These are phyloP conservation scores for Geotrichum europaeum DNA, from an alignment of 1,139 yeast species.

Conservation along the genomic window DNA sequence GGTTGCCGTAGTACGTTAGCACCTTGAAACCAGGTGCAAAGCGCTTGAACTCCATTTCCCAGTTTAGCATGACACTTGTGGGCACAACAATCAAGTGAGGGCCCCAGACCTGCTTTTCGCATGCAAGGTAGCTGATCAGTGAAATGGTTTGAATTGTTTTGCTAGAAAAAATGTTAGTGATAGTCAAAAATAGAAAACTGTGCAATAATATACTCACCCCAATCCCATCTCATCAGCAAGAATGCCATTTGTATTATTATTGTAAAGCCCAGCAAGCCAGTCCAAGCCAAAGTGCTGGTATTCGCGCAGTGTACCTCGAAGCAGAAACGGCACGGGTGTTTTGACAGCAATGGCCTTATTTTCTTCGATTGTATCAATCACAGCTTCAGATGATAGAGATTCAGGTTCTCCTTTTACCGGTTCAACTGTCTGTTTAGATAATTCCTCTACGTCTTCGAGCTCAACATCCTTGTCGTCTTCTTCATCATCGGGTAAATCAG, in stretches of 20 bases:
- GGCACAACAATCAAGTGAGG: conserved; percentile 97
- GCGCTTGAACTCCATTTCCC: conserved; percentile 99
- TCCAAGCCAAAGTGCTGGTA: conserved; percentile 95
- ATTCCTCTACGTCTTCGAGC: conserved; percentile 23
- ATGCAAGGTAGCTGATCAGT: conserved; percentile 77
- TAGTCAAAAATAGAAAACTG: conserved; percentile 19
- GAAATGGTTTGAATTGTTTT: conserved; percentile 96
- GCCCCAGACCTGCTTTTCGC: conserved; percentile 94
- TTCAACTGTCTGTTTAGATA: conserved; percentile 8
- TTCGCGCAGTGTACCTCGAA: conserved; percentile 78
- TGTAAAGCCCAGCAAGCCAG: conserved; percentile 93
- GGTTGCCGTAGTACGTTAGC: conserved; percentile 94
- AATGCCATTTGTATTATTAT: conserved; percentile 90
- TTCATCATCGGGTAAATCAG: conserved; percentile 23
- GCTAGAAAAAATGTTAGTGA: background rate
- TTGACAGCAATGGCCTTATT: conserved; percentile 12
- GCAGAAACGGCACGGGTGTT: conserved; percentile 37
- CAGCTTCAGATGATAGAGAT: conserved; percentile 5
- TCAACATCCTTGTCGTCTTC: conserved; percentile 23
- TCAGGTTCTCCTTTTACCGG: conserved; percentile 9
- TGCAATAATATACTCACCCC: conserved; percentile 40
- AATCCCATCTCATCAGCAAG: conserved; percentile 99
- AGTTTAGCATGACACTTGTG: conserved; percentile 94
- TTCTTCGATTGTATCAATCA: conserved; percentile 13
- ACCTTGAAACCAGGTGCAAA: conserved; percentile 98